Conservation (phyloP, 805 yeast species). For the Yarrowia bubula region DNA sequence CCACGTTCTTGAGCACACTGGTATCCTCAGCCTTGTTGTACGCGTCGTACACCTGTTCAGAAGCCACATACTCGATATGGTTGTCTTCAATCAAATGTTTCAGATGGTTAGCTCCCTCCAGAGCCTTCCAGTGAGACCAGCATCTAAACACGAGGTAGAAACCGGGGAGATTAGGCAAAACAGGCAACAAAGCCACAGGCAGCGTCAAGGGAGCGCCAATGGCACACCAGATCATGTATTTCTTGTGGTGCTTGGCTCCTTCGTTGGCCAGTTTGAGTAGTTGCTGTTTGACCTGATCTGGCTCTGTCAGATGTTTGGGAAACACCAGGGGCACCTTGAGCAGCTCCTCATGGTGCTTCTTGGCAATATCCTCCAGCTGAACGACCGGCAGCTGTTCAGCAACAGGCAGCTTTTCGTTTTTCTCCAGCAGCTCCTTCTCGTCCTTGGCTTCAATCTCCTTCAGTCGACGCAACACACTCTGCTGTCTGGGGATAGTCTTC, state of each 20-base stretch:
- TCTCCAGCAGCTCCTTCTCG: constrained; percentile 27
- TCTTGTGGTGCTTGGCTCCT: constrained; percentile 54
- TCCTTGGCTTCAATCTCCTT: constrained; percentile 36
- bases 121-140: constrained; percentile 81
- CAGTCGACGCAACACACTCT: constrained; percentile 53
- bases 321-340: constrained; percentile 45
- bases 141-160: constrained; percentile 77
- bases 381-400: constrained; percentile 31
- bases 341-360: constrained; percentile 30
- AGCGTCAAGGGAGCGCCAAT: constrained; percentile 70
- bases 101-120: constrained; percentile 69
- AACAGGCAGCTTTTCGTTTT: constrained; percentile 24
- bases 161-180: constrained; percentile 91
- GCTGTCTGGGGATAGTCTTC: constrained; percentile 69
- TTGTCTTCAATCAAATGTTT: constrained; percentile 50
- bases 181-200: constrained; percentile 78
- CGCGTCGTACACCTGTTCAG: constrained; percentile 30
- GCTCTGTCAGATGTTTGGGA: constrained; percentile 45
- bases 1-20: constrained; percentile 2
- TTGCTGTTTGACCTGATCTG: constrained; percentile 41
- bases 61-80: constrained; percentile 39
- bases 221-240: constrained; percentile 52
- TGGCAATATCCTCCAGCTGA: constrained; percentile 29
- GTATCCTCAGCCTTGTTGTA: constrained; percentile 39
- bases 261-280: constrained; percentile 45